Evolutionary conservation across 1,284 basidiomycete species (phyloP), one percentile per base, ranked within the genome.

Genomic region (Ustanciosporium gigantosporum): DNA sequence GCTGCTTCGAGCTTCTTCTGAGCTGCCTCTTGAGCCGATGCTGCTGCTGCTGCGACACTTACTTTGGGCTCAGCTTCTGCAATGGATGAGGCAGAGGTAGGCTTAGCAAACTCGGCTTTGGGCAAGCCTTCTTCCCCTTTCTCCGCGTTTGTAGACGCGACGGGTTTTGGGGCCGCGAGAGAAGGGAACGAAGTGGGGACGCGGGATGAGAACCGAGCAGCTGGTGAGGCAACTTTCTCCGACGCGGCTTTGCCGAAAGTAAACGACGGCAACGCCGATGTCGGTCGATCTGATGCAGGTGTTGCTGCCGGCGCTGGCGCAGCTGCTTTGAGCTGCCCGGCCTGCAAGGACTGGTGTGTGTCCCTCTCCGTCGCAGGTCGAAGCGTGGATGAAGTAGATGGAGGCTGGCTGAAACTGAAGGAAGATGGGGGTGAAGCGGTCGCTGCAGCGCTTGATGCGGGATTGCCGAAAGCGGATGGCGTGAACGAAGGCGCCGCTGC

Each of bases 401-500:
- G 11, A 11, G 27, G 27, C 9, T 9, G 11, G 9, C 11, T n/a
- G n/a, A 29, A 29, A n/a, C 11, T 11, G 27, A 29, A 29, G n/a
- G 27, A 29, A 29, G 27, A n/a, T 9, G 27, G 11, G 27, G 27
- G 27, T 29, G 27, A 29, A n/a, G n/a, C 11, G 9, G 9, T 29
- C 27, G 9, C 11, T 9, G 27, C 11, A 9, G 27, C n/a, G 27
- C 27, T 29, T n/a, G 27, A 29, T 11, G n/a, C 9, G 27, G 27
- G 11, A 29, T 29, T 29, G n/a, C 27, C 27, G n/a, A 29, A 29
- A 9, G 27, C 27, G 32, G 11, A 15, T 9, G 59, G 52, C 17
- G 29, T 45, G 35, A 62, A 62, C 3, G 59, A 38, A 0, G 36
- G 7, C 7, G 52, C 52, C 4, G 47, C 43, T 17, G 52, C 47